phyloP scores from a whole-genome alignment of 352 stramenopile genomes.

The Pythium aphanidermatum region DNA sequence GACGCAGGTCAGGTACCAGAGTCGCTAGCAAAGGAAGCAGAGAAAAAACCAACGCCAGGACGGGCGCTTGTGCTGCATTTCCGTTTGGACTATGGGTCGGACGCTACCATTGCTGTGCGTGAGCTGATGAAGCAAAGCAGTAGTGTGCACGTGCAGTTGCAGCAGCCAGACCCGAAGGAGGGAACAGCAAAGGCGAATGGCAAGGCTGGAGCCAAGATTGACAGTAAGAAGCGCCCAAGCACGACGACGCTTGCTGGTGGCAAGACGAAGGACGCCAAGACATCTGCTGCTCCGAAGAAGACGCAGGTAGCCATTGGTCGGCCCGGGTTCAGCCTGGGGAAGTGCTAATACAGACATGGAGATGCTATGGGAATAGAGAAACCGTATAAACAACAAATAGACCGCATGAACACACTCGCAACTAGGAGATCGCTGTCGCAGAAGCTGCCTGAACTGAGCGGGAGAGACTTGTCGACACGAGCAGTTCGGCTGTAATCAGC shows the following conservation, averaged over 20 bases:
- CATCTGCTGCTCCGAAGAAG: slow-evolving; percentile 67
- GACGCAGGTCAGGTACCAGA: neutral
- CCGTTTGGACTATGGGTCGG: slow-evolving; percentile 47
- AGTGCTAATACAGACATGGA: no score
- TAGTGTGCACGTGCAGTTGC: slow-evolving; percentile 68
- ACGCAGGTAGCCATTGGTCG: slow-evolving; percentile 71
- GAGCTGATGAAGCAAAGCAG: slow-evolving; percentile 93
- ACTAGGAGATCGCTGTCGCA: no score
- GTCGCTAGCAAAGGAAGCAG: neutral
- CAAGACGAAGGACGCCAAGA: slow-evolving; percentile 29
- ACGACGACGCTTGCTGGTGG: slow-evolving; percentile 10
- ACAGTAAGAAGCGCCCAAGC: slow-evolving; percentile 28
- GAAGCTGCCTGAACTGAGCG: neutral
- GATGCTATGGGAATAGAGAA: no score
- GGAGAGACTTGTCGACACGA: slow-evolving; percentile 29
- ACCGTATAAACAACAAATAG: neutral
- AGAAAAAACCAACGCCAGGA: slow-evolving; percentile 6
- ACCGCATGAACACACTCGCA: no score
- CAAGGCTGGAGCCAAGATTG: neutral
- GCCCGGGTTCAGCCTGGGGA: slow-evolving; percentile 76
- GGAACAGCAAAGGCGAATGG: neutral
- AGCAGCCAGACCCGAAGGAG: slow-evolving; percentile 27
- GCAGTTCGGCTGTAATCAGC: slow-evolving; percentile 34
- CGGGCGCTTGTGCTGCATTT: slow-evolving; percentile 40
- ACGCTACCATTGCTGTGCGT: slow-evolving; percentile 92